Base-by-base conservation (phyloP, 140 eudicot species). In the Stevia rebaudiana region DNA sequence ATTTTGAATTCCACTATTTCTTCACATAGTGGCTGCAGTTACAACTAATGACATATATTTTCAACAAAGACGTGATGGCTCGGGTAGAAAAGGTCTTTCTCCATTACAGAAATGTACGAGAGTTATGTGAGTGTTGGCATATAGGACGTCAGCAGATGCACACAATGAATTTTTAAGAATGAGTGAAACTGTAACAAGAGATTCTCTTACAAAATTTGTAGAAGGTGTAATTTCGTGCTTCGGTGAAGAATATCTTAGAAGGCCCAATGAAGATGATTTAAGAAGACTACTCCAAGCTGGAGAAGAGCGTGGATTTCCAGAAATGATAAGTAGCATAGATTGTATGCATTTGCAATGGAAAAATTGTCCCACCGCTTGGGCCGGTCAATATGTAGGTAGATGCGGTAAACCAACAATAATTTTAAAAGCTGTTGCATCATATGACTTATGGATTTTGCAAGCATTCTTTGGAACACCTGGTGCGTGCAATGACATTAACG, bases 171-270 rank as follows among this genome's bases (percentile, higher is more conserved):
- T 23, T 24, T 13, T 23, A 2, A 33, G 65, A 58, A 58, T 58
- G 28, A 33, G 65, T 58, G 46, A 5, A 61, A 15, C 33, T 37
- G 28, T 36, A 11, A 16, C 33, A 61, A 61, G 17, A 16, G 51
- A 61, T 3, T 3, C 50, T 61, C 50, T 61, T 18, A 18, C 35
- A 6, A 37, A 22, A 2, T 18, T 61, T 8, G 31, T 60, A 61
- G 17, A 17, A 35, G 63, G 42, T 30, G 43, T 57, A 11, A 57
- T 57, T 28, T 31, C 44, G 6, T 28, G 23, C 40, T 57, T 57
- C n/a, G 9, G 43, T 31, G 11, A 57, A n/a, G 63, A 57, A 13
- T 57, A 57, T 13, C 63, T 30, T 13, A 54, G 36, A 54, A 54
- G 2, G 12, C 28, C 58, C 6, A 51, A 17, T 51, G 28, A 11